phyloP scores from a whole-genome alignment of 352 stramenopile genomes.

The Phytophthora europaea region DNA sequence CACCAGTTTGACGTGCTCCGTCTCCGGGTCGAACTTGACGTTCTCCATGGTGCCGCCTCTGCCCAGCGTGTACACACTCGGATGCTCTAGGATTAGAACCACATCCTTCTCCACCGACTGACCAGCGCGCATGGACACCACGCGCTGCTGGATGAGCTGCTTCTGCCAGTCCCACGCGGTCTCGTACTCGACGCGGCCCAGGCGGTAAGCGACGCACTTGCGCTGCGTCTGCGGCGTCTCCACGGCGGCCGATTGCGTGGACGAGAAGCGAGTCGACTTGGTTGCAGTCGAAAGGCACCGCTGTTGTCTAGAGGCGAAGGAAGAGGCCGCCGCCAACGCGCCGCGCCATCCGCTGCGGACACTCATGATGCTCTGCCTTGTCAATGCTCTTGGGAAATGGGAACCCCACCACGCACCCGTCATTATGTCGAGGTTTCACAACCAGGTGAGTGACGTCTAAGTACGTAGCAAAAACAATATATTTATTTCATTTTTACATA shows the following conservation, averaged over 20 bases:
- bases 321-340: constrained; percentile 6
- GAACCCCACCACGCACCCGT: background rate
- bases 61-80: constrained; percentile 97
- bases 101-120: constrained; percentile 59
- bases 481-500: no score
- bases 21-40: constrained; percentile 82
- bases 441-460: background rate
- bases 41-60: constrained; percentile 94
- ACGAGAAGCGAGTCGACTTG: constrained; percentile 12
- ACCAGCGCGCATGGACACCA: constrained; percentile 59
- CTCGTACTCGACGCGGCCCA: constrained; percentile 84
- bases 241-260: constrained; percentile 3
- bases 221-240: constrained; percentile 33
- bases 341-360: constrained; percentile 19
- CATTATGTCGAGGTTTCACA: background rate
- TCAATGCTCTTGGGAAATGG: constrained; percentile 9
- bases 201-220: constrained; percentile 74
- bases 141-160: constrained; percentile 84
- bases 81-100: constrained; percentile 81
- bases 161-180: constrained; percentile 92
- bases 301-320: constrained; percentile 10
- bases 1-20: constrained; percentile 90
- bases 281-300: background rate
- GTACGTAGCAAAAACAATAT: background rate
- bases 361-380: constrained; percentile 14